phyloP scores from a whole-genome alignment of 2,329 filamentous ascomycete genomes.

The Arthrobotrys iridis region DNA sequence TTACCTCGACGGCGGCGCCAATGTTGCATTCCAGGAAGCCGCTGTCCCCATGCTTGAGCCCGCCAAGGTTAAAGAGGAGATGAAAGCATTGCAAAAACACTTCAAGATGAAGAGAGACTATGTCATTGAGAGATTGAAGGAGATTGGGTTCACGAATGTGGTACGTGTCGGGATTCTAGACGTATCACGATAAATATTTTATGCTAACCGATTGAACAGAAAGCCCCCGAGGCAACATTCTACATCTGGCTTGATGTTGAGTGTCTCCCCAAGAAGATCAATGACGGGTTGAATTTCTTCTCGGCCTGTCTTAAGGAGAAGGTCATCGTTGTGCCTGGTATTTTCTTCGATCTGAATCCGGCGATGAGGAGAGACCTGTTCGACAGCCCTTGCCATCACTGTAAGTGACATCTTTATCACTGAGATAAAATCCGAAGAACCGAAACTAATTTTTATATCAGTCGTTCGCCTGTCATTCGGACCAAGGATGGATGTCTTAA shows the following conservation, averaged over 20 bases:
- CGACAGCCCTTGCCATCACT: constrained; percentile 72
- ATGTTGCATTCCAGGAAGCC: constrained; percentile 94
- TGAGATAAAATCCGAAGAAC: background rate
- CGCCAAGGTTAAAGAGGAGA: constrained; percentile 79
- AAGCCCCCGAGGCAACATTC: constrained; percentile 89
- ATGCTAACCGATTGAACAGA: constrained; percentile 59
- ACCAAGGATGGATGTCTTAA: constrained; percentile 79
- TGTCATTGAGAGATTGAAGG: constrained; percentile 78
- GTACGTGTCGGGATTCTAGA: too few species aligned
- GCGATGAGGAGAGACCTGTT: constrained; percentile 89
- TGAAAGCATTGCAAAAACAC: constrained; percentile 87
- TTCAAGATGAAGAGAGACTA: constrained; percentile 95
- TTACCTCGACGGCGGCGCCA: constrained; percentile 93
- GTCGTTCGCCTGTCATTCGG: constrained; percentile 88
- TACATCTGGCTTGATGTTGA: constrained; percentile 79
- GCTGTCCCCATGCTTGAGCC: constrained; percentile 94
- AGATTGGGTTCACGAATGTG: constrained; percentile 87
- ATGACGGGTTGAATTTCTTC: constrained; percentile 96
- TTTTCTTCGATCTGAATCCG: constrained; percentile 97
- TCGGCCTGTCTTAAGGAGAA: constrained; percentile 91
- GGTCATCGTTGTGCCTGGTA: constrained; percentile 94
- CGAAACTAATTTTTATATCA: constrained; percentile 1
- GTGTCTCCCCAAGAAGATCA: constrained; percentile 79
- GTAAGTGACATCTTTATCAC: constrained; percentile 7
- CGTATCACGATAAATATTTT: too few species aligned